phyloP scores from a whole-genome alignment of 768 basidiomycete genomes.

The Phlebiopsis gigantea region DNA sequence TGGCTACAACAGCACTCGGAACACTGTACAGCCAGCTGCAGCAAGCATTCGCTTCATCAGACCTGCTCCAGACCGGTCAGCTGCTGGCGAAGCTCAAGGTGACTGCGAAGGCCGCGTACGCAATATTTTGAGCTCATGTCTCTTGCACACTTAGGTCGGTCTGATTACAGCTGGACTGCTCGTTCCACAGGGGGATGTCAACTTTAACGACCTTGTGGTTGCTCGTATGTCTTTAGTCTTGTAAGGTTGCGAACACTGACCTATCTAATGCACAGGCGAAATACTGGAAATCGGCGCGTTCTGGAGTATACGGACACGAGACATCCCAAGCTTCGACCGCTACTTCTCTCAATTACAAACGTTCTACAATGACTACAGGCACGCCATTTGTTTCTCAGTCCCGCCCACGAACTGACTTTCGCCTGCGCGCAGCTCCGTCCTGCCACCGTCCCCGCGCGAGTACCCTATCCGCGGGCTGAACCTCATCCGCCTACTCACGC shows the following conservation, averaged over 20 bases:
- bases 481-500: conserved; percentile 90
- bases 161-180: conserved; percentile 74
- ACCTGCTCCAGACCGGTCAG: conserved; percentile 60
- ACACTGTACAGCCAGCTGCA: conserved; percentile 62
- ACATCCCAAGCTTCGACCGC: conserved; percentile 90
- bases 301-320: conserved; percentile 84
- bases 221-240: conserved; percentile 50
- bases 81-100: conserved; percentile 78
- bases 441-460: conserved; percentile 83
- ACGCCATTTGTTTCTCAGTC: conserved; percentile 2
- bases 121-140: background rate
- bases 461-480: conserved; percentile 88
- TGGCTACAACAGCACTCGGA: conserved; percentile 52
- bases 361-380: conserved; percentile 87
- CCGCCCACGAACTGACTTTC: conserved; percentile 8
- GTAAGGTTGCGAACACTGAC: background rate
- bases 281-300: conserved; percentile 95
- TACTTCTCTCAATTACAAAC: conserved; percentile 90
- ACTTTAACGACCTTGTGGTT: conserved; percentile 61
- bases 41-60: conserved; percentile 59
- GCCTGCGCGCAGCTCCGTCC: conserved; percentile 43
- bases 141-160: conserved; percentile 46
- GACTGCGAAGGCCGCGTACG: background rate
- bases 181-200: conserved; percentile 62
- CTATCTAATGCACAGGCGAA: conserved; percentile 53